Percentiles rank a stretch among this genome's conserved stretches.
Conservation (phyloP, 2,329 filamentous ascomycete species). For the Tolypocladium amazonense region DNA sequence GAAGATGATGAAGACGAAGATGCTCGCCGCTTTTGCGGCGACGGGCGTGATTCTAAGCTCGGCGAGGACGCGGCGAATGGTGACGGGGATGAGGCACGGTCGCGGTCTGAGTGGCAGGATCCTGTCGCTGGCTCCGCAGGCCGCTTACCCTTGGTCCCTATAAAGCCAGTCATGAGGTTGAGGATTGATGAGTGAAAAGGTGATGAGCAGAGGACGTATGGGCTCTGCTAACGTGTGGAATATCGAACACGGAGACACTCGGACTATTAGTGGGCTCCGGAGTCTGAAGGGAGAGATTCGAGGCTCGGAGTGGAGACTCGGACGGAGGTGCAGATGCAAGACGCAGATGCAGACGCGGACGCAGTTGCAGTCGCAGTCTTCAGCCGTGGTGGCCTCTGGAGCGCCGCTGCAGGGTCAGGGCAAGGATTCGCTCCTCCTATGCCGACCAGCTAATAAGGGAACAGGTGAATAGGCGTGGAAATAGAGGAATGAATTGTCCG, state of each 20-base stretch:
- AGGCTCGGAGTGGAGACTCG: background rate
- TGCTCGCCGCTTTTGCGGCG: background rate
- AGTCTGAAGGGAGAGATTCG: background rate
- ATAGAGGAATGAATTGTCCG: background rate
- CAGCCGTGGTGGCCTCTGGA: background rate
- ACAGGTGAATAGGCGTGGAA: background rate
- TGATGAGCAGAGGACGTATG: background rate
- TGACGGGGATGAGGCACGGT: background rate
- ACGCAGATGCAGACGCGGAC: background rate
- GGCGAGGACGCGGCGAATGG: background rate
- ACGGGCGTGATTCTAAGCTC: background rate
- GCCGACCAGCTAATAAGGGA: background rate
- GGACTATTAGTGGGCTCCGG: background rate
- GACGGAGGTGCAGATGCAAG: background rate
- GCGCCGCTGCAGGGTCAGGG: background rate
- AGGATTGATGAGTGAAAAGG: background rate
- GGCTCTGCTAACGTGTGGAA: background rate
- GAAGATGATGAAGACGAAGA: background rate
- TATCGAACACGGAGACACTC: background rate
- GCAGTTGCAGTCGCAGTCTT: background rate
- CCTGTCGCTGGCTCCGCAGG: constrained; percentile 1
- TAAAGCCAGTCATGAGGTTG: constrained; percentile 1
- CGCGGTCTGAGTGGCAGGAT: background rate
- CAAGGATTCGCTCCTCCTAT: background rate
- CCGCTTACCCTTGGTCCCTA: background rate